Base-by-base conservation (phyloP, 2,329 filamentous ascomycete genomes). In the Zasmidium angulare region DNA sequence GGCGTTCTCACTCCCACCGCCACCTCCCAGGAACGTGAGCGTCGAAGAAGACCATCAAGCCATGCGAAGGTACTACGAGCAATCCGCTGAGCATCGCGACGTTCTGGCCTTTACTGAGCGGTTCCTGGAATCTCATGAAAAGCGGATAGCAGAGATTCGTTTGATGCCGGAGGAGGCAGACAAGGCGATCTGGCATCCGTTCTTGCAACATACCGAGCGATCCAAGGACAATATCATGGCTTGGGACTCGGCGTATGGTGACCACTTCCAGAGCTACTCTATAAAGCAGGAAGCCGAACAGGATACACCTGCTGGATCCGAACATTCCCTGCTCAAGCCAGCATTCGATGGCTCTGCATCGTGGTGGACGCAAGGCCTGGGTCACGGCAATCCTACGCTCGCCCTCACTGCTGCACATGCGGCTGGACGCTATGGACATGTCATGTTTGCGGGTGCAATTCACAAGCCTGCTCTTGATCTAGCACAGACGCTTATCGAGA, bases 351-450 rank as follows among this genome's bases (percentile, higher is more conserved):
- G 88, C 1, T 95, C 90, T 0, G 90, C 90, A 0, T 93, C 90
- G 0, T 96, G 91, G 91, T 96, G 91, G 91, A 96, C 91, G 0
- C 91, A 96, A 74, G 91, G 91, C 1, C 81, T 96, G 0, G 91
- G 91, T 1, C 91, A 96, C 65, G 89, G 87, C 4, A 92, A 90
- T 66, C 84, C 90, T 0, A 77, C 81, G 0, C 79, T 96, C 0
- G 84, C 89, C 0, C 82, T 95, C 1, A 86, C 89, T 0, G 90
- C 90, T 1, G 89, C 91, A 0, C 88, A 95, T 69, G 90, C 91
- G 0, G 89, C 91, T 1, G 90, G 91, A 7, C 83, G 90, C 24
- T 96, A 95, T 69, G 91, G 91, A 0, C 91, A 96, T 73, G 89
- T 95, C 65, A 95, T 96, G 89, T 95, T 96, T 69, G 89, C 90